Evolutionary conservation across 805 yeast species (phyloP).

Genomic region (Metschnikowia continentalis): DNA sequence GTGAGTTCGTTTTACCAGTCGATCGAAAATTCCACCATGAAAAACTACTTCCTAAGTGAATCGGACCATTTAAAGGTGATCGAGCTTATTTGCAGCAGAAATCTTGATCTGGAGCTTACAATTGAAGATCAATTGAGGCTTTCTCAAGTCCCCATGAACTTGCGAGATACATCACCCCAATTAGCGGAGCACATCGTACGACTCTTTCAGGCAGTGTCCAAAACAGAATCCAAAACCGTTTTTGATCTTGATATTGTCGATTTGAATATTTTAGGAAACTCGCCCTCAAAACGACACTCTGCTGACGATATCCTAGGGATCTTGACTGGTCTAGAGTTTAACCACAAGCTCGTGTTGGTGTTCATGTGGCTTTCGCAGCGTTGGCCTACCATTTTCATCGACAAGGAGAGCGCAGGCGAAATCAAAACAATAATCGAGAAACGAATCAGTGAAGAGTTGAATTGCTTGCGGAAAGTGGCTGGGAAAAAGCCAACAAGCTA

Average conservation of each 20-base stretch:
- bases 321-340: slow-evolving; percentile 47
- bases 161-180: slow-evolving; percentile 29
- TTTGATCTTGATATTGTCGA: slow-evolving; percentile 46
- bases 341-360: slow-evolving; percentile 63
- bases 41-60: slow-evolving; percentile 36
- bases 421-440: slow-evolving; percentile 67
- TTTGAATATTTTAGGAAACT: slow-evolving; percentile 19
- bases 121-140: slow-evolving; percentile 56
- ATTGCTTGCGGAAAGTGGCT: slow-evolving; percentile 14
- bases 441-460: slow-evolving; percentile 49
- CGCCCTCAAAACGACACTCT: slow-evolving; percentile 19
- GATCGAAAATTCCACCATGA: slow-evolving; percentile 19
- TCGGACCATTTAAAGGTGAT: slow-evolving; percentile 38
- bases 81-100: slow-evolving; percentile 37
- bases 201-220: slow-evolving; percentile 50
- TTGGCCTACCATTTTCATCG: slow-evolving; percentile 78
- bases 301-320: slow-evolving; percentile 19
- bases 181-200: slow-evolving; percentile 42
- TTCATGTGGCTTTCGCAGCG: slow-evolving; percentile 86
- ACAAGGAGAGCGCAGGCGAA: slow-evolving; percentile 67
- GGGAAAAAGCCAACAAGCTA: not conserved
- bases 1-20: slow-evolving; percentile 46
- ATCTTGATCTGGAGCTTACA: slow-evolving; percentile 26
- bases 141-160: slow-evolving; percentile 58
- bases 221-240: slow-evolving; percentile 50